Base-by-base conservation (phyloP, 2,329 filamentous ascomycete species). In the Pseudohalonectria lignicola region DNA sequence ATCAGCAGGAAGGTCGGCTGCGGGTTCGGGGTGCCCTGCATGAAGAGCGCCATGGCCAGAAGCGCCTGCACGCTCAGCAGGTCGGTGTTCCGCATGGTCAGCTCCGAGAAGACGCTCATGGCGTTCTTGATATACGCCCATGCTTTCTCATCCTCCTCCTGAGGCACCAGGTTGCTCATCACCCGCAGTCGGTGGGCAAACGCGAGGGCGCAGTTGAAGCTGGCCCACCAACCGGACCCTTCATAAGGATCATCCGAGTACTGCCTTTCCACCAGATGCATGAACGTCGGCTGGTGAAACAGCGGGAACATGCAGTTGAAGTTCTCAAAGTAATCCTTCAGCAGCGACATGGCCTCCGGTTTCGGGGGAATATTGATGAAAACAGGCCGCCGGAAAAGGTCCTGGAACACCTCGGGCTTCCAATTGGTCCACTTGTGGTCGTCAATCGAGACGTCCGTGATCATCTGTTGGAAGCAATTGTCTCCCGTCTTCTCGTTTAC, bases 271-370 rank as follows among this genome's bases (percentile, higher is more conserved):
- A 95, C 87, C 5, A 96, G 69, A 54, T 95, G 88, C 86, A 96
- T 96, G 54, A 98, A 98, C 0, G 92, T 96, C 1, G 90, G 88
- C 57, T 95, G 88, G 58, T 98, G 92, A 53, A 94, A 98, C 4
- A 98, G 69, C 5, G 92, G 92, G 54, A 96, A 94, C 75, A 96
- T 90, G 75, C 86, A 92, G 65, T 98, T 98, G 71, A 98, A 96
- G 61, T 95, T 95, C 53, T 94, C 86, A 48, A 98, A 98, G 53
- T 82, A 98, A 58, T 98, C 92, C 58, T 83, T 86, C 43, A 95
- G 75, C 28, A 96, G 65, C 2, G 86, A 93, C 43, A 93, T 59
- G 1, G 87, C 86, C 61, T 95, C 88, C n/a, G 79, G 70, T 58
- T 93, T 93, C 1, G 84, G 69, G 3, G 92, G 92, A 23, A 96